Conservation (phyloP, 2,329 filamentous ascomycete genomes). For the Lizonia empirigonia region DNA sequence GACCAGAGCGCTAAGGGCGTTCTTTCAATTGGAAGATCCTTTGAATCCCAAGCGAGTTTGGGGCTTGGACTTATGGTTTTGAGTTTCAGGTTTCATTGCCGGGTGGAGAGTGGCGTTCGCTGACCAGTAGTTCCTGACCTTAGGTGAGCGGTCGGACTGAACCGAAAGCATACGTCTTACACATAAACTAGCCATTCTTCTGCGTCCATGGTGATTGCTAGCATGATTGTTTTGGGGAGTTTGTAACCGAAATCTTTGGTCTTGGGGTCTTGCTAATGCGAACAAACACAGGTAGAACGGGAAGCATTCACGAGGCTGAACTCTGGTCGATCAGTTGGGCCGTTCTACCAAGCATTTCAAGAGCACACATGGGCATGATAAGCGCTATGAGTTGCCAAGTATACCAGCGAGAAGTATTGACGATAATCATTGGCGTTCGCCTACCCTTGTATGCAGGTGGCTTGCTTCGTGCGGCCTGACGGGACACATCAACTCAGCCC, state of each 20-base stretch:
- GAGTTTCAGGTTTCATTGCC: background rate
- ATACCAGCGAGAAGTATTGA: background rate
- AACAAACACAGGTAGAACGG: background rate
- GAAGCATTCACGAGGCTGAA: background rate
- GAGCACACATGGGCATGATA: background rate
- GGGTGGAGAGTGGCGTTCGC: background rate
- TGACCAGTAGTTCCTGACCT: background rate
- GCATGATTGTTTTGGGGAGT: no score
- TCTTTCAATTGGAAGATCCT: background rate
- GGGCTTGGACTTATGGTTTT: background rate
- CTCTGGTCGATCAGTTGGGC: background rate
- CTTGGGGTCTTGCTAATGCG: no score
- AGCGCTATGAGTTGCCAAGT: background rate
- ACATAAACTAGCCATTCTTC: no score
- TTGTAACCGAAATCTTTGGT: no score
- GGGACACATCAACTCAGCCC: conserved; percentile 1
- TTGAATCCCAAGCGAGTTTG: background rate
- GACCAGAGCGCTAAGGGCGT: no score
- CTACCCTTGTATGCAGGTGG: conserved; percentile 4
- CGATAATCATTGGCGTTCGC: conserved; percentile 10
- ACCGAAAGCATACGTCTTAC: background rate
- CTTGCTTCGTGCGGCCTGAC: background rate
- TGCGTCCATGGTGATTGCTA: no score
- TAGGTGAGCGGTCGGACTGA: conserved; percentile 4
- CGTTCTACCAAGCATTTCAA: no score